Evolutionary conservation across 345 rosid species (phyloP).

Genomic region (Aethionema arabicum): DNA sequence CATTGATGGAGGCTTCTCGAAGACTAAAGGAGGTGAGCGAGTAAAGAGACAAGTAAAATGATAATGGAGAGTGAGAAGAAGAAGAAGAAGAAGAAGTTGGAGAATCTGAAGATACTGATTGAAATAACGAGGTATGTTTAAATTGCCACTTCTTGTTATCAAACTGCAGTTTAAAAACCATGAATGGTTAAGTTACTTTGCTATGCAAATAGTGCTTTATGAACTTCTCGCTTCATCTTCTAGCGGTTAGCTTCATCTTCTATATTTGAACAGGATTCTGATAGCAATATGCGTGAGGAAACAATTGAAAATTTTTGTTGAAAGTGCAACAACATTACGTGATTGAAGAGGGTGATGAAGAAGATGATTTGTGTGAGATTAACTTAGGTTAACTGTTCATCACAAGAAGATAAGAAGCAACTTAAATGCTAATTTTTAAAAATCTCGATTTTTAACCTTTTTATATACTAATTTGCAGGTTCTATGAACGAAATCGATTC

Average conservation of each 20-base stretch:
- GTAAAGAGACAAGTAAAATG: slow-evolving; percentile 52
- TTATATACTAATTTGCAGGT: slow-evolving; percentile 40
- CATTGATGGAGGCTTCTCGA: slow-evolving; percentile 57
- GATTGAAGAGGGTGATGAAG: slow-evolving; percentile 68
- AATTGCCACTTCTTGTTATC: slow-evolving; percentile 12
- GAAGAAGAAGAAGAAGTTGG: slow-evolving; percentile 39
- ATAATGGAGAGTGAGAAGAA: slow-evolving; percentile 51
- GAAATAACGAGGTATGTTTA: slow-evolving; percentile 56
- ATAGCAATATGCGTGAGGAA: slow-evolving; percentile 72
- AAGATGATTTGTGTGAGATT: slow-evolving; percentile 61
- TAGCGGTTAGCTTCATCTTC: slow-evolving; percentile 14
- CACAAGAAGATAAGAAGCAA: slow-evolving; percentile 1
- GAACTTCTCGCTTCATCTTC: neutral
- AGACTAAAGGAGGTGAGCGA: slow-evolving; percentile 56
- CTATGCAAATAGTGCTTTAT: slow-evolving; percentile 7
- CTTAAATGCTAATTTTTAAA: neutral
- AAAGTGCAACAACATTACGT: slow-evolving; percentile 55
- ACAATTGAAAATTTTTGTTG: slow-evolving; percentile 79
- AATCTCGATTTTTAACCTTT: neutral
- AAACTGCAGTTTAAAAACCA: slow-evolving; percentile 3
- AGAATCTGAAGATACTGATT: slow-evolving; percentile 45
- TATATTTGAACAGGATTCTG: slow-evolving; percentile 61
- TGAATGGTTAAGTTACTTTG: neutral
- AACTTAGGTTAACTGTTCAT: slow-evolving; percentile 54
- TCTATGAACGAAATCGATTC: slow-evolving; percentile 43